These are phyloP conservation scores for Allomyces arbusculus DNA, from an alignment of 192 early-diverging fungal genomes.

Conservation along the genomic window DNA sequence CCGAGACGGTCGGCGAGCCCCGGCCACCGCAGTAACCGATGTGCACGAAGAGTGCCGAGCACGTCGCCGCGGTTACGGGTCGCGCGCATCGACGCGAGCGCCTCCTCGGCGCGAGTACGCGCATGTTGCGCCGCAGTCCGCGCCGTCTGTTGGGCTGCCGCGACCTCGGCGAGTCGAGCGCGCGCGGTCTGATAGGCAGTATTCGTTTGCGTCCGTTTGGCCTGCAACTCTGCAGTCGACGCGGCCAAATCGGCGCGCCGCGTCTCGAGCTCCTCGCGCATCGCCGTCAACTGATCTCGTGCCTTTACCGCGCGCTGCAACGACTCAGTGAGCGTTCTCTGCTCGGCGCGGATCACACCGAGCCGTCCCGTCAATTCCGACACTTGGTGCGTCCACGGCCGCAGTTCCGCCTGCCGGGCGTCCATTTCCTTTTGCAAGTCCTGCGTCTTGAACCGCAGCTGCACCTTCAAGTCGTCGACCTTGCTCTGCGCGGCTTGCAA, in stretches of 20 bases:
- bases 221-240: not conserved
- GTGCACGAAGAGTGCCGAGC: not conserved
- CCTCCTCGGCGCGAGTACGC: not conserved
- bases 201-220: not conserved
- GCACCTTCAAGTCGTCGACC: constrained; percentile 51
- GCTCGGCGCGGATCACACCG: not conserved
- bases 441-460: constrained; percentile 52
- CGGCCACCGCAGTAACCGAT: not conserved
- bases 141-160: not conserved
- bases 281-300: not conserved
- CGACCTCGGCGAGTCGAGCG: not conserved
- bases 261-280: not conserved
- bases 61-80: not conserved
- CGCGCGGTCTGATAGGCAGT: not conserved
- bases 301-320: not conserved
- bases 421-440: constrained; percentile 61
- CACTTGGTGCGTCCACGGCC: constrained; percentile 72
- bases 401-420: constrained; percentile 59
- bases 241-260: not conserved
- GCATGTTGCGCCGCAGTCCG: not conserved
- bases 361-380: not conserved
- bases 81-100: not conserved
- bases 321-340: not conserved
- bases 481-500: constrained; percentile 40
- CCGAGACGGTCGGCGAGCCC: constrained; percentile 56